Base-by-base conservation (phyloP, 805 yeast species). In the Debaryomyces hansenii region DNA sequence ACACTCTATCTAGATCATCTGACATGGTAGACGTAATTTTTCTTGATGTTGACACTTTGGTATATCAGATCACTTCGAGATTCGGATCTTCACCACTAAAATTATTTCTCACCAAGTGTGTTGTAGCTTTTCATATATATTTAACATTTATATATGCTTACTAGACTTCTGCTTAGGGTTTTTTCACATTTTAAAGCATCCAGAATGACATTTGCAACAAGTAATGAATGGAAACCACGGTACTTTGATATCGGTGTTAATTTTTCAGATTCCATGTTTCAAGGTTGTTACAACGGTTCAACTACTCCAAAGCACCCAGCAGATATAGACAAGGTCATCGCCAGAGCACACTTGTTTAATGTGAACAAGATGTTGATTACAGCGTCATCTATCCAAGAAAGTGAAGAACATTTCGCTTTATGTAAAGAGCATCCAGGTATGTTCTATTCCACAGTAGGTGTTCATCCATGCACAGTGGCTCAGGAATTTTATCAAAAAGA, bases 391-490 rank as follows among this genome's bases (percentile, higher is more conserved):
- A 69, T 90, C 5, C 58, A 63, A 1, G 97, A 92, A 55, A 82
- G 91, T 16, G 56, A 62, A 31, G 69, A 72, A n/a, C 86, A 90
- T 6, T 63, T 87, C 14, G 76, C 74, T 12, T 58, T 91, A 27
- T 83, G 87, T 34, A 51, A 59, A 2, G 49, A 63, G 41, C 64
- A 67, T 46, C 67, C 69, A 4, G 59, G 57, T 8, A 56, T 51
- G 12, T 66, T 64, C 52, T 78, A 69, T 49, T 80, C 87, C 20
- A 94, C 99, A 0, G 91, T 84, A 1, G 99, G 99, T 10, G 95
- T 92, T 1, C 99, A 94, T 69, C 99, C 99, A 0, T 92, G 99
- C 65, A 74, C 85, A 14, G 96, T 90, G 0, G 72, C 75, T 10
- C 53, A 54, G 36, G 77, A 72, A 45, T 73, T 72, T 52, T 72